These are phyloP conservation scores for Polyporus tsugae DNA, from an alignment of 1,284 basidiomycete genomes.

Conservation along the genomic window DNA sequence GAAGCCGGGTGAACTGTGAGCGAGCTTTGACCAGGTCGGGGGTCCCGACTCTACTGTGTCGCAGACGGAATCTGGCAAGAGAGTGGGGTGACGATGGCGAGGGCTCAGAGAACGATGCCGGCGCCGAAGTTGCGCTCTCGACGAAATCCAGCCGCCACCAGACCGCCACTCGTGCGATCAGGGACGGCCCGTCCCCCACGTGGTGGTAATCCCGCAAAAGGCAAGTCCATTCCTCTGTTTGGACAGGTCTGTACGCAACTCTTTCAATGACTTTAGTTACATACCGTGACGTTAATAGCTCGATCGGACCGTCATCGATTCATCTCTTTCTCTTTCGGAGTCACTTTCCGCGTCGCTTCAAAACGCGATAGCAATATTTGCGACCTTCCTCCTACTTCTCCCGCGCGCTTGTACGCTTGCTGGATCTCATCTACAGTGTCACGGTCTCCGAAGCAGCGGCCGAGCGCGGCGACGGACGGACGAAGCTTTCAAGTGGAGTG, in stretches of 20 bases:
- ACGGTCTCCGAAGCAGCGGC: neutral
- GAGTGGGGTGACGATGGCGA: neutral
- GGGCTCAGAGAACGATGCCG: neutral
- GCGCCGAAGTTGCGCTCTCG: neutral
- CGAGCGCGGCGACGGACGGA: neutral
- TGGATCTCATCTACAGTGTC: constrained; percentile 1
- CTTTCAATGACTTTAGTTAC: too few relatives aligned
- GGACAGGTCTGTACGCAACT: neutral
- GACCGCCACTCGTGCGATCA: constrained; percentile 1
- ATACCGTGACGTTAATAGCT: too few relatives aligned
- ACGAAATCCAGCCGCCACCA: neutral
- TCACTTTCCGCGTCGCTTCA: neutral
- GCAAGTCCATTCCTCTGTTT: constrained; percentile 1
- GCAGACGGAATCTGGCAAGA: neutral
- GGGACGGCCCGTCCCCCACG: constrained; percentile 2
- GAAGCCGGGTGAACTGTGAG: neutral
- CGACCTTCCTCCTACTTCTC: constrained; percentile 15
- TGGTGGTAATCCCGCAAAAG: neutral
- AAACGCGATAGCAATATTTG: constrained; percentile 23
- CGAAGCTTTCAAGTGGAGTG: neutral
- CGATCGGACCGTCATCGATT: too few relatives aligned
- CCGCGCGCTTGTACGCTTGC: constrained; percentile 11
- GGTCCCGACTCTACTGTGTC: neutral
- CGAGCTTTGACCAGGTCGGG: neutral
- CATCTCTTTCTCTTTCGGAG: too few relatives aligned